Evolutionary conservation across 2,329 filamentous ascomycete genomes (phyloP), one percentile per base, ranked within the genome.

Genomic region (Neofusicoccum cordaticola): DNA sequence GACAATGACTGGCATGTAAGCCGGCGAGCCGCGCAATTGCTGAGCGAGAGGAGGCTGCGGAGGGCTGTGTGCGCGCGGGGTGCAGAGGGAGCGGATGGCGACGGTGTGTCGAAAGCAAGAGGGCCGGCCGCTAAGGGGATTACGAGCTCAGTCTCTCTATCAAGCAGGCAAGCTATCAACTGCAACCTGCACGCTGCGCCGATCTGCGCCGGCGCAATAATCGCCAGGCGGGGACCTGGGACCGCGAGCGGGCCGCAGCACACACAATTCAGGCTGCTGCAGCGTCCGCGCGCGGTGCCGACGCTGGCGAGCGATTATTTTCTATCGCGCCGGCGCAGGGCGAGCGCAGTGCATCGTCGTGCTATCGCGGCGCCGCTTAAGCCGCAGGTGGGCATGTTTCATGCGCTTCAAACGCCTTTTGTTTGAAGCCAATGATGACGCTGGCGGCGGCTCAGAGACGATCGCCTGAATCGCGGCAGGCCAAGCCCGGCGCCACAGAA

Each of bases 141-240:
- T 63, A 63, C 61, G 61, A 63, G 61, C 56, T 60, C 56, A 47
- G 56, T 60, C 22, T 60, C 56, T 60, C 56, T 47, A 60, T 47
- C 56, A 60, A 60, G 56, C 56, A 60, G 37, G 56, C 56, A 60
- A 60, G 56, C 56, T 60, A 60, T 60, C 56, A 58, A 60, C 41
- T 45, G 56, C 56, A 60, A 47, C 56, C 41, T 60, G 56, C 56
- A 60, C 27, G 42, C 56, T 45, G 56, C 56, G 56, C 56, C 56
- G 56, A 60, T 60, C 56, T 47, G 56, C 56, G 56, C 56, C 56
- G 56, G 56, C 27, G 41, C 56, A 60, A 60, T 60, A 60, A 45
- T 47, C 42, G 56, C 56, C 56, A 60, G 56, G 56, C 56, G 56
- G 56, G 56, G 56, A 58, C 53, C 53, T 45, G 27, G 53, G 19